Evolutionary conservation across 192 early-diverging fungal species (phyloP).

Genomic region (Linderina pennispora): DNA sequence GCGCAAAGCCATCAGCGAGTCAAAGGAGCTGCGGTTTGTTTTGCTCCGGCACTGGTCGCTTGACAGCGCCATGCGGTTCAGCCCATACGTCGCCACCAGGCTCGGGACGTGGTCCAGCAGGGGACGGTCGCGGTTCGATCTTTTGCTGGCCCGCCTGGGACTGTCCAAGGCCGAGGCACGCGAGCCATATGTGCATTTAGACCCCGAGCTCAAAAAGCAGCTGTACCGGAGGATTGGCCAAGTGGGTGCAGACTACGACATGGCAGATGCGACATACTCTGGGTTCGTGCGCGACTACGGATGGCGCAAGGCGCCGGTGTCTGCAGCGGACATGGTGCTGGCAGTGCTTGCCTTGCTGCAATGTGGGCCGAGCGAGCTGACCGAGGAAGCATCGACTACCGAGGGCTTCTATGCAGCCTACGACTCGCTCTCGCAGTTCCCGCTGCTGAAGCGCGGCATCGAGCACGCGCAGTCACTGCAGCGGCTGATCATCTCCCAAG

Average conservation of each 20-base stretch:
- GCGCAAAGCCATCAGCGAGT: conserved; percentile 19
- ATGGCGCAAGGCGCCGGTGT: conserved; percentile 53
- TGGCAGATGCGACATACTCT: conserved; percentile 68
- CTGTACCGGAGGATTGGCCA: conserved; percentile 57
- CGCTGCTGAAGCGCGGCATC: conserved; percentile 54
- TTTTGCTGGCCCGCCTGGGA: conserved; percentile 89
- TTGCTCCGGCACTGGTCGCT: conserved; percentile 92
- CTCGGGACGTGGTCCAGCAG: conserved; percentile 85
- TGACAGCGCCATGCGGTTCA: conserved; percentile 81
- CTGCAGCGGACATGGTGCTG: conserved; percentile 78
- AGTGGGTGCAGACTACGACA: conserved; percentile 73
- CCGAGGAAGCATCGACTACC: conserved; percentile 19
- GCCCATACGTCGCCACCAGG: conserved; percentile 78
- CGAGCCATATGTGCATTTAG: conserved; percentile 68
- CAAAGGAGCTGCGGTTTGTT: conserved; percentile 79
- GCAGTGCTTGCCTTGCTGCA: conserved; percentile 67
- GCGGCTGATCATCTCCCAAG: conserved; percentile 68
- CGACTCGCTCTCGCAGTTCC: conserved; percentile 60
- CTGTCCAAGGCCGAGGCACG: conserved; percentile 74
- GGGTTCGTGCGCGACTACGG: conserved; percentile 80
- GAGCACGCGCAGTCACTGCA: conserved; percentile 71
- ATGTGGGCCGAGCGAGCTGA: conserved; percentile 38
- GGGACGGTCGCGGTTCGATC: conserved; percentile 71
- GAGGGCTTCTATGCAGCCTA: conserved; percentile 84
- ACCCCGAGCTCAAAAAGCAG: conserved; percentile 67